Percentiles rank a stretch among this genome's conserved stretches.
These are phyloP conservation scores for Inga laurina DNA, from an alignment of 306 rosid genomes.

Conservation along the genomic window DNA sequence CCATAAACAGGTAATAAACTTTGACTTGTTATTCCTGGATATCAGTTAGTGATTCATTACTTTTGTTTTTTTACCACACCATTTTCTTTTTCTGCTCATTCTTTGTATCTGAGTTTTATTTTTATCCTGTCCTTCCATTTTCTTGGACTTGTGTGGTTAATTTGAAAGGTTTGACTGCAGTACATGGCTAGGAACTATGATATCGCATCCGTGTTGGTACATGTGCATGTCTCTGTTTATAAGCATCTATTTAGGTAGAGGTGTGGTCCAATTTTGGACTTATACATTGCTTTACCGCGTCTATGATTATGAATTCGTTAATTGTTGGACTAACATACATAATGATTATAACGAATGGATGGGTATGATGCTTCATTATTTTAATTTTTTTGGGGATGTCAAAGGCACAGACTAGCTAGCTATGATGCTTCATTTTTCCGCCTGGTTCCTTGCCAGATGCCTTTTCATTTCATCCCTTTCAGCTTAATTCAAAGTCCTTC, in stretches of 20 bases:
- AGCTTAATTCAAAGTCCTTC: no score
- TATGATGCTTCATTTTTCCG: no score
- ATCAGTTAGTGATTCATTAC: background rate
- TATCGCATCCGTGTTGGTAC: background rate
- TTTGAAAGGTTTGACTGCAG: background rate
- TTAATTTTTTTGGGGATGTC: no score
- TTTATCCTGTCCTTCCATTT: background rate
- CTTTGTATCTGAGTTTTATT: background rate
- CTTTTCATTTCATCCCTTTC: no score
- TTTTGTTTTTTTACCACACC: background rate
- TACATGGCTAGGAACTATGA: background rate
- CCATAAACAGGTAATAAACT: constrained; percentile 59
- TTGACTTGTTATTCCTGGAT: background rate
- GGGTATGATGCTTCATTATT: background rate
- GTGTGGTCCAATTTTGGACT: background rate
- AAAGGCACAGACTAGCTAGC: no score
- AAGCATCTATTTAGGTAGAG: background rate
- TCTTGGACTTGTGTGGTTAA: background rate
- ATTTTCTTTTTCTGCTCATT: background rate
- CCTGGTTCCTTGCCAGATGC: no score
- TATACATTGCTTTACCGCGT: background rate
- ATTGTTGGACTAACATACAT: background rate
- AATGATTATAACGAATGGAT: background rate
- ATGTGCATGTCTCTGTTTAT: background rate
- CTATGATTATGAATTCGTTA: background rate